A percentile compares a stretch with the other conserved stretches of the same genome.
These are phyloP conservation scores for Verticillium nonalfalfae DNA, from an alignment of 2,329 filamentous ascomycete species.

Conservation along the genomic window DNA sequence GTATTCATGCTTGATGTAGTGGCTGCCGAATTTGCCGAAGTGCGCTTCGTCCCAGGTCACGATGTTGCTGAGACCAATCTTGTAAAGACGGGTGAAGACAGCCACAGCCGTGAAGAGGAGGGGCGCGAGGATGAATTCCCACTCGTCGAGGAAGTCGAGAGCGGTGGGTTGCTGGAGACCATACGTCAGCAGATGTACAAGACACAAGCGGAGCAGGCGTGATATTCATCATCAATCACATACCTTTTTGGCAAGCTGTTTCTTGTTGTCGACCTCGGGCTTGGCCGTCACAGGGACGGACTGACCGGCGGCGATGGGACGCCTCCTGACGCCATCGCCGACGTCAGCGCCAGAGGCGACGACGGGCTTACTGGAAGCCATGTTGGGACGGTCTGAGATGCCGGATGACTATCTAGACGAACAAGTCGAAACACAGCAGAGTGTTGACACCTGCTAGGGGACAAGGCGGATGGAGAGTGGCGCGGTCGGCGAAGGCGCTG, in stretches of 20 bases:
- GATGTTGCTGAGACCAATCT: slow-evolving; percentile 62
- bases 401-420: not conserved
- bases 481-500: not conserved
- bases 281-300: slow-evolving; percentile 25
- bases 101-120: slow-evolving; percentile 55
- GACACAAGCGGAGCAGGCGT: not conserved
- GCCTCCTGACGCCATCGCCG: slow-evolving; percentile 49
- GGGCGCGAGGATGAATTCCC: slow-evolving; percentile 56
- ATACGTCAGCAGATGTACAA: slow-evolving; percentile 14
- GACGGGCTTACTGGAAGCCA: slow-evolving; percentile 49
- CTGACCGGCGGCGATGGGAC: slow-evolving; percentile 41
- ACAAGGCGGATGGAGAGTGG: not conserved
- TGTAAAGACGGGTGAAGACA: slow-evolving; percentile 62
- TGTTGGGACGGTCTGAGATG: slow-evolving; percentile 18
- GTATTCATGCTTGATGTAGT: slow-evolving; percentile 98
- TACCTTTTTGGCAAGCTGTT: slow-evolving; percentile 53
- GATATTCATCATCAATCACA: slow-evolving; percentile 11
- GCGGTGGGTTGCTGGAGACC: slow-evolving; percentile 43
- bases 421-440: not conserved
- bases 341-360: slow-evolving; percentile 55
- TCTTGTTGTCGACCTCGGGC: slow-evolving; percentile 50
- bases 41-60: slow-evolving; percentile 65
- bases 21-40: slow-evolving; percentile 96
- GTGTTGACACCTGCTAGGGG: not conserved
- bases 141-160: slow-evolving; percentile 55